phyloP scores from a whole-genome alignment of 2,329 filamentous ascomycete species.

The Beauveria scarabaeidicola region DNA sequence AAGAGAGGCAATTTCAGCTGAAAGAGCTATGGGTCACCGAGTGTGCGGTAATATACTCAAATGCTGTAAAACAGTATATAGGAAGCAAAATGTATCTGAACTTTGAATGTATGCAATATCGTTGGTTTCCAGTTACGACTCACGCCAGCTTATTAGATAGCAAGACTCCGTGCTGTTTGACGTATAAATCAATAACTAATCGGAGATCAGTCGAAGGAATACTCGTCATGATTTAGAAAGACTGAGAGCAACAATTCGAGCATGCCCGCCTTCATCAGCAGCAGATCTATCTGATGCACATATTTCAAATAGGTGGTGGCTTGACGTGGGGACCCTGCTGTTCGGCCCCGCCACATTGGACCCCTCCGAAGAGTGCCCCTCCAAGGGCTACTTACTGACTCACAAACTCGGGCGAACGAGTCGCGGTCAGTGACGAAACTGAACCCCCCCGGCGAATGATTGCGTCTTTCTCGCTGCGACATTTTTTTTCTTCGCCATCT shows the following conservation, averaged over 20 bases:
- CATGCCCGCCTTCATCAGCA: not conserved
- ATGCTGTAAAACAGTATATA: not conserved
- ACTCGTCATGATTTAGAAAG: not conserved
- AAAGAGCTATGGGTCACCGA: not conserved
- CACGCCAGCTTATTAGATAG: not conserved
- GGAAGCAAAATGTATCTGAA: not conserved
- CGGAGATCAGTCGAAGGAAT: not conserved
- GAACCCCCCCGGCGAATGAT: not conserved
- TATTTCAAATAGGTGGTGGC: not conserved
- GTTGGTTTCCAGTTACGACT: not conserved
- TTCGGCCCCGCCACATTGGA: slow-evolving; percentile 2
- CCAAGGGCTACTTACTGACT: slow-evolving; percentile 9
- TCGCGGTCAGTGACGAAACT: not conserved
- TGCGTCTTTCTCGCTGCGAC: not conserved
- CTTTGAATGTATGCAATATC: not conserved
- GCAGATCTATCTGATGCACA: not conserved
- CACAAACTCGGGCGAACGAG: not conserved
- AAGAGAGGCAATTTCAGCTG: not conserved
- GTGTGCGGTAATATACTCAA: not conserved
- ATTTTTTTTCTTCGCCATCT: not conserved
- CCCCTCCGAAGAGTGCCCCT: slow-evolving; percentile 5
- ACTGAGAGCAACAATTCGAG: not conserved
- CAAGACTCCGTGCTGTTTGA: not conserved
- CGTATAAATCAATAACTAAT: not conserved
- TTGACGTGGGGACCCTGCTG: not conserved